These are phyloP conservation scores for Caloboletus inedulis DNA, from an alignment of 1,284 basidiomycete genomes.

Conservation along the genomic window DNA sequence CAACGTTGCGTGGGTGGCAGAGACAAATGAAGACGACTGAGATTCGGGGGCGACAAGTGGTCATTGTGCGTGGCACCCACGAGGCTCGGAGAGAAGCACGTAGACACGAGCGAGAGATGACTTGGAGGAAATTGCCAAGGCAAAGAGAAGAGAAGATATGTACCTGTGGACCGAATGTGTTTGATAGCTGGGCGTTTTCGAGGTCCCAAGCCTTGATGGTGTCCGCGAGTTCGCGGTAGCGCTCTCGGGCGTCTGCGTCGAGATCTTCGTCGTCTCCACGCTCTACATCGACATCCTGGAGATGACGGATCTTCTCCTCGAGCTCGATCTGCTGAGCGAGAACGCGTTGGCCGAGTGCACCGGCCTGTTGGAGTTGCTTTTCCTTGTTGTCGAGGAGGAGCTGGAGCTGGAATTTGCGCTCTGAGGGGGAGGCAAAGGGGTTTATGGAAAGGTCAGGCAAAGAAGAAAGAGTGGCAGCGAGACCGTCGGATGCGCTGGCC, in stretches of 20 bases:
- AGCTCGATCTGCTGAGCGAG: slow-evolving; percentile 89
- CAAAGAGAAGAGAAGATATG: slow-evolving; percentile 23
- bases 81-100: slow-evolving; percentile 20
- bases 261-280: slow-evolving; percentile 58
- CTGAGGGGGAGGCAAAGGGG: slow-evolving; percentile 49
- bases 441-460: slow-evolving; percentile 25
- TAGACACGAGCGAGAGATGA: slow-evolving; percentile 9
- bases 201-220: slow-evolving; percentile 78
- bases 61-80: slow-evolving; percentile 12
- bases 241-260: slow-evolving; percentile 63
- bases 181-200: slow-evolving; percentile 79
- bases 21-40: slow-evolving; percentile 1
- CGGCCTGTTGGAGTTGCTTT: slow-evolving; percentile 85
- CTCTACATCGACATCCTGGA: slow-evolving; percentile 65
- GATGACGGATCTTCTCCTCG: slow-evolving; percentile 77
- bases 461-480: slow-evolving; percentile 18
- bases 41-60: background rate
- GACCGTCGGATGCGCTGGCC: slow-evolving; percentile 33
- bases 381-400: slow-evolving; percentile 83
- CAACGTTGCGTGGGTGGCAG: background rate
- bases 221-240: slow-evolving; percentile 75
- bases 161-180: slow-evolving; percentile 68
- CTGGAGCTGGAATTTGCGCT: slow-evolving; percentile 76
- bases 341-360: slow-evolving; percentile 86
- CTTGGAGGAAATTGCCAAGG: background rate